Evolutionary conservation across 2,329 filamentous ascomycete species (phyloP).

Genomic region (Epichloe gansuensis): DNA sequence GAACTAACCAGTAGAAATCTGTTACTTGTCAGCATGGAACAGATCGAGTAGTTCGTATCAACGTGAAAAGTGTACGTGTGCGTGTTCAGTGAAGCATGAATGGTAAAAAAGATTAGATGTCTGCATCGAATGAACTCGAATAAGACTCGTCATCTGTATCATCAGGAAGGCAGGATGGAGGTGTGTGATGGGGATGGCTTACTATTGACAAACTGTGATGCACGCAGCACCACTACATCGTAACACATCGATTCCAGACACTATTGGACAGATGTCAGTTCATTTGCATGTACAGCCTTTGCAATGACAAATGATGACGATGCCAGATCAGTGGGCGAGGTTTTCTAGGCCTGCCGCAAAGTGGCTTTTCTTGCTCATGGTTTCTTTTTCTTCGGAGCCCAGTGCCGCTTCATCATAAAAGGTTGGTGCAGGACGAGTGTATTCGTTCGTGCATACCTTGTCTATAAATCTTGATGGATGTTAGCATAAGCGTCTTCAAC

Average conservation of each 20-base stretch:
- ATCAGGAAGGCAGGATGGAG: conserved; percentile 3
- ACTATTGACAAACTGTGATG: not conserved
- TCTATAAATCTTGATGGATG: conserved; percentile 13
- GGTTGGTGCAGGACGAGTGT: conserved; percentile 11
- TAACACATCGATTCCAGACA: not conserved
- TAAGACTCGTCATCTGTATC: conserved; percentile 62
- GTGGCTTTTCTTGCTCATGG: conserved; percentile 74
- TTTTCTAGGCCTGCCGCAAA: conserved; percentile 99
- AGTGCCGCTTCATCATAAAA: conserved; percentile 85
- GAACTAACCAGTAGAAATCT: conserved; percentile 12
- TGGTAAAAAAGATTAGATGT: conserved; percentile 54
- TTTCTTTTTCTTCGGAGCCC: conserved; percentile 70
- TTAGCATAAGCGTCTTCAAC: conserved; percentile 17
- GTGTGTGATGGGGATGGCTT: not conserved
- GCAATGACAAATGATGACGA: conserved; percentile 6
- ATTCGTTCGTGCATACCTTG: conserved; percentile 21
- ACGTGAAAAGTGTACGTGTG: not conserved
- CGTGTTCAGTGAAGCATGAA: conserved; percentile 51
- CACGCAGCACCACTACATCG: not conserved
- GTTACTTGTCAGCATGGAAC: conserved; percentile 12
- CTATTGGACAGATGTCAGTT: not conserved
- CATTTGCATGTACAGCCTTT: not conserved
- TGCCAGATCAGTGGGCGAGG: conserved; percentile 80
- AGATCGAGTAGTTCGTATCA: not conserved
- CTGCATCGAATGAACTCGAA: conserved; percentile 56